These are phyloP conservation scores for Talaromyces albobiverticillius DNA, from an alignment of 2,329 filamentous ascomycete genomes.

Conservation along the genomic window DNA sequence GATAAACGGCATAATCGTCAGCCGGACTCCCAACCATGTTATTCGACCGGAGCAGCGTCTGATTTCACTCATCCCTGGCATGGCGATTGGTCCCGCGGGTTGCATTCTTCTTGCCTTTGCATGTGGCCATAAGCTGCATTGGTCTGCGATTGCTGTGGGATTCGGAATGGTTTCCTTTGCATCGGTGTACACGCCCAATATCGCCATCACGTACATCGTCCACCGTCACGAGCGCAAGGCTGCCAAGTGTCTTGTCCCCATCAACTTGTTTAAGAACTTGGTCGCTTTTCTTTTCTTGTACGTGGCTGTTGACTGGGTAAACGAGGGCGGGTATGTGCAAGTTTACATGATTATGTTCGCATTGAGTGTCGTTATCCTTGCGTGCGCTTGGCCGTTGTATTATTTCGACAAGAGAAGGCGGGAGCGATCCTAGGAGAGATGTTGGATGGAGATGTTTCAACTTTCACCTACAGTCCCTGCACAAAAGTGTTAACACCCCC, in stretches of 20 bases:
- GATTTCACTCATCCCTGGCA: constrained; percentile 4
- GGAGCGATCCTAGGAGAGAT: too few relatives aligned
- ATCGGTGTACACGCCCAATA: too few relatives aligned
- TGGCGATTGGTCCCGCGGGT: constrained; percentile 2
- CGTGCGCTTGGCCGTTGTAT: not conserved
- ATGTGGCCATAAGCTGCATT: too few relatives aligned
- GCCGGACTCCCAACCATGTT: not conserved
- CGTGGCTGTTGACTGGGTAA: constrained; percentile 12
- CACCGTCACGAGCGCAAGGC: not conserved
- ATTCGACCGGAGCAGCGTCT: constrained; percentile 4
- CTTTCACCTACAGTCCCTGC: too few relatives aligned
- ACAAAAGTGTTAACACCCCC: too few relatives aligned
- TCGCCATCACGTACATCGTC: too few relatives aligned
- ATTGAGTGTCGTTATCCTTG: constrained; percentile 3
- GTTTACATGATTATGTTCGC: constrained; percentile 9
- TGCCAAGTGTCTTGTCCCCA: constrained; percentile 6
- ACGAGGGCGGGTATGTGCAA: constrained; percentile 1
- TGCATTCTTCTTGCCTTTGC: constrained; percentile 7
- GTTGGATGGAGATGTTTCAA: too few relatives aligned
- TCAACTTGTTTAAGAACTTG: constrained; percentile 15
- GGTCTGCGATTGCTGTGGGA: too few relatives aligned
- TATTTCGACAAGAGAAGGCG: too few relatives aligned
- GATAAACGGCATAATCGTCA: too few relatives aligned
- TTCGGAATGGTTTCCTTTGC: too few relatives aligned
- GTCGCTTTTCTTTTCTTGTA: constrained; percentile 16